phyloP scores from a whole-genome alignment of 1,284 basidiomycete genomes.

The Amylostereum areolatum region DNA sequence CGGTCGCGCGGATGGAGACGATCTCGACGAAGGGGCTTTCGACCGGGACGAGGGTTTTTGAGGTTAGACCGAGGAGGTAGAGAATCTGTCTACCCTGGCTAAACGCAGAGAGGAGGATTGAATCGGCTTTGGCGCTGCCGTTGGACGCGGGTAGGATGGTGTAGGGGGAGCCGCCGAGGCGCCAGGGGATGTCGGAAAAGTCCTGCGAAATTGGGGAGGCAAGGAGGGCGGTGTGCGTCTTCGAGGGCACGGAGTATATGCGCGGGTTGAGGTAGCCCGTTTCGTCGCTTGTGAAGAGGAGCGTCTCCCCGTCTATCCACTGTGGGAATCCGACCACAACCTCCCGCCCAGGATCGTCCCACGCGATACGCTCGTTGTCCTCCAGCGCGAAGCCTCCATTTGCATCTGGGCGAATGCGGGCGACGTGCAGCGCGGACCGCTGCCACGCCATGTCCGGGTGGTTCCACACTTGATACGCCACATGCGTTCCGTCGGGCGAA shows the following conservation, averaged over 20 bases:
- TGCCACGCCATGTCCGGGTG: constrained; percentile 85
- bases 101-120: constrained; percentile 40
- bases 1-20: constrained; percentile 32
- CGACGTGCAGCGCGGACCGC: constrained; percentile 55
- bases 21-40: constrained; percentile 43
- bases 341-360: constrained; percentile 29
- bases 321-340: constrained; percentile 48
- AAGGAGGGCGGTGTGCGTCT: constrained; percentile 37
- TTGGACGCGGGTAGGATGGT: constrained; percentile 33
- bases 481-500: constrained; percentile 58
- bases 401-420: constrained; percentile 26
- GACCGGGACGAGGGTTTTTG: constrained; percentile 24
- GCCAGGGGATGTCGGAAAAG: constrained; percentile 57
- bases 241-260: constrained; percentile 34
- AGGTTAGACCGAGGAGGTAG: constrained; percentile 39
- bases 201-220: constrained; percentile 43
- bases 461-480: constrained; percentile 71
- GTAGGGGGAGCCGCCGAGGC: constrained; percentile 43
- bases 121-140: constrained; percentile 25
- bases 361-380: constrained; percentile 38
- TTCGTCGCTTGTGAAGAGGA: constrained; percentile 66
- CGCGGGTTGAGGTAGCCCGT: constrained; percentile 72
- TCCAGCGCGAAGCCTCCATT: constrained; percentile 24
- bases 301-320: constrained; percentile 52
- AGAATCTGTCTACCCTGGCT: constrained; percentile 44